Base-by-base conservation (phyloP, 345 rosid species). In the Sonneratia alba region DNA sequence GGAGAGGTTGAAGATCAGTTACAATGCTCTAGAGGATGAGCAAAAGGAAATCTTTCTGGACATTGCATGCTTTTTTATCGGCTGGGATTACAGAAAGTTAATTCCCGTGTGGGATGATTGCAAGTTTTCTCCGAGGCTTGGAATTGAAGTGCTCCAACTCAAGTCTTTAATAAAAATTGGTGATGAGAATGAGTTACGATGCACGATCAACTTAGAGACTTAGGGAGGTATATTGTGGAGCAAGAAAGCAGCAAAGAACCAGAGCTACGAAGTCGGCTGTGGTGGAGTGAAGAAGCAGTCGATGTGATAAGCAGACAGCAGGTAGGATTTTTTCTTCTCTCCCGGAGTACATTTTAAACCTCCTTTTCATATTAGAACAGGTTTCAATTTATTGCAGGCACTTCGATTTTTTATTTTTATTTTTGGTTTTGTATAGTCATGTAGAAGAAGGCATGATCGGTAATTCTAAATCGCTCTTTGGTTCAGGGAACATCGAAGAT, bases 171-270 rank as follows among this genome's bases (percentile, higher is more conserved):
- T 79, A 27, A 69, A 71, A 14, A 64, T 79, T 42, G 51, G 14
- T 18, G 61, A 51, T 3, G 8, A 24, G 4, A 21, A 70, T 24
- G 24, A 14, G 27, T 2, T 75, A 9, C 21, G 42, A 65, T 79
- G 81, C 78, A 75, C 43, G 73, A 72, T 61, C 24, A 67, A 24
- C 38, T 75, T 15, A 51, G 49, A 45, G 64, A 43, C 7, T 62
- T 75, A 47, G 81, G 78, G 4, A 66, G 63, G 43, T 43, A 68
- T 21, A 70, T 75, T 71, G 71, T 79, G 16, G 37, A 45, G 0
- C 19, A 16, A n/a, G 36, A 63, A 42, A 48, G 6, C 16, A 3
- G 2, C 22, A 48, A 62, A 3, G 71, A 75, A 15, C 73, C 57
- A 1, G 68, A 67, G 11, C 36, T 16, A 40, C 66, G 69, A 1